phyloP scores from a whole-genome alignment of 352 stramenopile species.

The Globisporangium orthogonon region DNA sequence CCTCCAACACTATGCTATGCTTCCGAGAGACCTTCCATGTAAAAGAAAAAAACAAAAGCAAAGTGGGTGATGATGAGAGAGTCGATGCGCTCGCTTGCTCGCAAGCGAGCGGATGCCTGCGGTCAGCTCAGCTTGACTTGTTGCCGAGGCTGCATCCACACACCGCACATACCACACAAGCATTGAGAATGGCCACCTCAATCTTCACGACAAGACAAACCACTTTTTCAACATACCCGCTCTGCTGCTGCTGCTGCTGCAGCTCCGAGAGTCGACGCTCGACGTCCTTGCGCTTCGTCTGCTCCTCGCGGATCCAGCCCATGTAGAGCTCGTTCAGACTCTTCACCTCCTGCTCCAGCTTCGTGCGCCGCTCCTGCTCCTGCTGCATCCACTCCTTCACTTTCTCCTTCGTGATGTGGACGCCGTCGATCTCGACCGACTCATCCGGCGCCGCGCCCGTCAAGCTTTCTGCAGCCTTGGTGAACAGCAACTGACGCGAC shows the following conservation, averaged over 20 bases:
- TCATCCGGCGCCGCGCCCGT: slow-evolving; percentile 8
- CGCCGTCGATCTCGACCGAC: slow-evolving; percentile 14
- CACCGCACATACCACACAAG: background rate
- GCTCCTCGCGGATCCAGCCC: slow-evolving; percentile 78
- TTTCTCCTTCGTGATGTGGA: slow-evolving; percentile 32
- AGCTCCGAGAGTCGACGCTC: slow-evolving; percentile 50
- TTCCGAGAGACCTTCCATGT: background rate
- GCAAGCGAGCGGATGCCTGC: too few relatives aligned
- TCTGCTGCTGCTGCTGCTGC: slow-evolving; percentile 28
- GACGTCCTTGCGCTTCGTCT: slow-evolving; percentile 61
- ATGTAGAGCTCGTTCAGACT: slow-evolving; percentile 81
- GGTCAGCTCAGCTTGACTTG: background rate
- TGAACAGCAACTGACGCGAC: slow-evolving; percentile 31
- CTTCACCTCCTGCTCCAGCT: slow-evolving; percentile 77
- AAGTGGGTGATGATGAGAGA: background rate
- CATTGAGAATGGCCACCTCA: background rate
- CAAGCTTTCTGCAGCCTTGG: slow-evolving; percentile 1
- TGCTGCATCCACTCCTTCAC: slow-evolving; percentile 64
- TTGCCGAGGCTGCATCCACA: background rate
- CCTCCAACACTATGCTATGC: background rate
- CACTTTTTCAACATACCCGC: slow-evolving; percentile 1
- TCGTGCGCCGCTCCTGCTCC: slow-evolving; percentile 62
- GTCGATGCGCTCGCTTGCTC: too few relatives aligned
- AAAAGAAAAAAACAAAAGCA: background rate
- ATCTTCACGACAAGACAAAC: background rate